Base-by-base conservation (phyloP, 1,139 yeast genomes). In the Zhuliangozyma parablackwelliae region DNA sequence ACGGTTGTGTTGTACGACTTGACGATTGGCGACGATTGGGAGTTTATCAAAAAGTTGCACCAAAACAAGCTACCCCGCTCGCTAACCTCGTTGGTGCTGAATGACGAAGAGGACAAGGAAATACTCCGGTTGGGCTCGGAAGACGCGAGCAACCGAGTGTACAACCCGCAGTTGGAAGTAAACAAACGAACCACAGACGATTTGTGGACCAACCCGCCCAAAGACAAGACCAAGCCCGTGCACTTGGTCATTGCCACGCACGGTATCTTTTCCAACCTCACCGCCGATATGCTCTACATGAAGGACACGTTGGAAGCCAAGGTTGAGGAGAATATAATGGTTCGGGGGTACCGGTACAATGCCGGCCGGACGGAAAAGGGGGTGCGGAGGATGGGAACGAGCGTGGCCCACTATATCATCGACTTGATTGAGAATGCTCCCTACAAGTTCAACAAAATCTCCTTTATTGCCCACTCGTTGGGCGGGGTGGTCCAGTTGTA, bases 361-460 rank as follows among this genome's bases (percentile, higher is more conserved):
- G 92, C 82, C 2, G 88, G 97, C 47, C 78, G 79, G 45, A 92
- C 98, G 0, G 98, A 92, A 54, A 72, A 83, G 33, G 98, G 98
- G 0, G 72, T 92, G 29, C 84, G 84, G 56, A 87, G 80, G 53
- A 63, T 90, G 39, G 99, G 98, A 0, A 69, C 76, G 31, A 67
- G 86, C 28, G 69, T 90, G 30, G 97, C 92, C 0, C 82, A 82
- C 45, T 83, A 75, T 57, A 63, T 92, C 24, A 69, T 82, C 10
- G 67, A 74, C 12, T 75, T 82, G 33, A 66, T 85, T 3, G 58
- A 59, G 20, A 58, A 57, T 20, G 64, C 64, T 13, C 54, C 44
- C 1, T 45, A 56, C 8, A 54, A 61, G 11, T 70, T 84, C 8
- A 57, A 61, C 3, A 81, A 78, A 48, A 80, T 92, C 6, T 89